Percentiles rank a stretch among this genome's conserved stretches.
Evolutionary conservation across 441 rosid species (phyloP).

Genomic region (Sinapis alba): DNA sequence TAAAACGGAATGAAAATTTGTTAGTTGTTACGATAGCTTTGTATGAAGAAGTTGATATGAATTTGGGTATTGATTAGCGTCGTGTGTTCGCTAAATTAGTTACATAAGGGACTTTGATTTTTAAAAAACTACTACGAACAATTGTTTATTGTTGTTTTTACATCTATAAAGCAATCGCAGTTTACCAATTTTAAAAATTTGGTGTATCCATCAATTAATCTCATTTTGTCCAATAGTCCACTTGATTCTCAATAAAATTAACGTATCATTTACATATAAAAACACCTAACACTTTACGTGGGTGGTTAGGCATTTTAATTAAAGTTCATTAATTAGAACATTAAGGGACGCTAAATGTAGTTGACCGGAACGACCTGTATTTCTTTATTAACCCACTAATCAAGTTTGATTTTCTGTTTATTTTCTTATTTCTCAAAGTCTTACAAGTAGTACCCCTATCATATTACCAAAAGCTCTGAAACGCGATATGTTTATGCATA

Average conservation of each 20-base stretch:
- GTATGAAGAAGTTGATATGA: constrained; percentile 1
- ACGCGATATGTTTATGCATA: constrained; percentile 2
- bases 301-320: constrained; percentile 24
- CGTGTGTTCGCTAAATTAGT: neutral
- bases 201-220: neutral
- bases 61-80: neutral
- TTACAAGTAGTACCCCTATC: constrained; percentile 10
- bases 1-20: too few species aligned
- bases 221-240: constrained; percentile 2
- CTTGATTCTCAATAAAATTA: neutral
- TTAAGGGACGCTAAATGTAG: constrained; percentile 36
- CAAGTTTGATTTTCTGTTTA: constrained; percentile 5
- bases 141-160: neutral
- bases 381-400: constrained; percentile 17
- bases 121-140: neutral
- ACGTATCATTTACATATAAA: neutral
- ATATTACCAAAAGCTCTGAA: constrained; percentile 18
- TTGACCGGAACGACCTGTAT: constrained; percentile 34
- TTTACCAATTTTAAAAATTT: neutral
- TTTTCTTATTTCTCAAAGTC: constrained; percentile 8
- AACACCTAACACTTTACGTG: constrained; percentile 11
- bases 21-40: neutral
- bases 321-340: constrained; percentile 7
- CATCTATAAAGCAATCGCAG: neutral
- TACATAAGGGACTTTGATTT: constrained; percentile 5